Base-by-base conservation (phyloP, 305 asterid genomes). In the Nicotiana rustica region DNA sequence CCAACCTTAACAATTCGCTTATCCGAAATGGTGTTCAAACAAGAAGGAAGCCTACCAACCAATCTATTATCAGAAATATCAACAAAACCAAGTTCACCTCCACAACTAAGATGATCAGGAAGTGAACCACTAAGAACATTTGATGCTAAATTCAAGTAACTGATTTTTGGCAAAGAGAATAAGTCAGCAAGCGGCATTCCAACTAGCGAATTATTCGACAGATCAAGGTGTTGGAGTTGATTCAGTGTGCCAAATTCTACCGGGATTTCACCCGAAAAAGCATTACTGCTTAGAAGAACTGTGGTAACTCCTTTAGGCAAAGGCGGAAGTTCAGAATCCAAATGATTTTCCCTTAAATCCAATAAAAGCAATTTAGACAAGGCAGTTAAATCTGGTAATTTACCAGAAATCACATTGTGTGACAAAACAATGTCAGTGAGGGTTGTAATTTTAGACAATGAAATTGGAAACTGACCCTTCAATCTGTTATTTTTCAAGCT, bases 141-240 rank as follows among this genome's bases (percentile, higher is more conserved):
- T 66, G 90, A 90, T 10, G 99, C 97, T 79, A 96, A 86, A 86
- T 96, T 96, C 92, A 94, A 86, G 91, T 93, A 96, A 88, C 91
- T 92, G 62, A 96, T 89, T 84, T 88, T 88, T 5, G 98, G 94
- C 84, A 96, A 82, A 49, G 94, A 91, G 93, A 94, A 93, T 29
- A 96, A 83, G 29, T 84, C 68, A 29, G 83, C 81, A 59, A 98
- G 97, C 8, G 92, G 94, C 60, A 75, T 85, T 75, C 97, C 99
- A 33, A 69, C 89, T 14, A 96, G 91, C 80, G 81, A 69, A 84
- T 96, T 96, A 59, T 81, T 82, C 4, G 98, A 96, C 80, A 96
- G 81, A 87, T 96, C 98, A 82, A 96, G 95, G 83, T 90, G 97
- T 90, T 94, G 97, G 82, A 96, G 97, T 60, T 88, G 90, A 78